Base-by-base conservation (phyloP, 2,329 filamentous ascomycete genomes). In the Calonectria leucothoes region DNA sequence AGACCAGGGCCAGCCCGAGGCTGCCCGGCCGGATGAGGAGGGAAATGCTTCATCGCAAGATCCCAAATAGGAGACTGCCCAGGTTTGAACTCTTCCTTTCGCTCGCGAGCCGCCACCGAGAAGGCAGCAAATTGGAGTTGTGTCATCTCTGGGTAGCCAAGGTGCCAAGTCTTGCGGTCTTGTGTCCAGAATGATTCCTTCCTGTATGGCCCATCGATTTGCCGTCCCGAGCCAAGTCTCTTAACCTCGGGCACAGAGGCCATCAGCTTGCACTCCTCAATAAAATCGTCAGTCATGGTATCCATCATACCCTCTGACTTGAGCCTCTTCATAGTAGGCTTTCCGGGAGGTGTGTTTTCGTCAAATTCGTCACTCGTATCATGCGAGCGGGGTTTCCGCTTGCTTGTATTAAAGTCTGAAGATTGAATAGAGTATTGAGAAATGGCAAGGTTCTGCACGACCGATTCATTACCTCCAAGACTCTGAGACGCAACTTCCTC, bases 131-230 rank as follows among this genome's bases (percentile, higher is more conserved):
- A 88, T 74, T 93, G 91, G 8, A 90, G 84, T 70, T 90, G 87
- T 0, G 89, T 92, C 90, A 93, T 92, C 74, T 91, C 89, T 0
- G 91, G 91, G 76, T 93, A 93, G 65, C 89, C 81, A 5, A 92
- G 84, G 75, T 93, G 91, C 87, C 91, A 92, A 1, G 89, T 92
- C 25, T 80, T 84, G 69, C 84, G 85, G 76, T 92, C 88, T 55
- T 86, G 85, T 59, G 88, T 87, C 91, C 91, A 93, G 78, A 89
- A 93, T 0, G 86, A 86, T 8, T 85, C 86, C 75, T 92, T 92
- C 76, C 87, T 85, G 15, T 91, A 87, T 5, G 89, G 88, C 25
- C 86, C 84, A 76, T 93, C 90, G 49, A 92, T 90, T 75, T 90
- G 89, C 29, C 91, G 87, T n/a, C 86, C 86, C 0, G 89, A 90